phyloP scores from a whole-genome alignment of 176 grass and related monocot species.

The Hordeum marinum region DNA sequence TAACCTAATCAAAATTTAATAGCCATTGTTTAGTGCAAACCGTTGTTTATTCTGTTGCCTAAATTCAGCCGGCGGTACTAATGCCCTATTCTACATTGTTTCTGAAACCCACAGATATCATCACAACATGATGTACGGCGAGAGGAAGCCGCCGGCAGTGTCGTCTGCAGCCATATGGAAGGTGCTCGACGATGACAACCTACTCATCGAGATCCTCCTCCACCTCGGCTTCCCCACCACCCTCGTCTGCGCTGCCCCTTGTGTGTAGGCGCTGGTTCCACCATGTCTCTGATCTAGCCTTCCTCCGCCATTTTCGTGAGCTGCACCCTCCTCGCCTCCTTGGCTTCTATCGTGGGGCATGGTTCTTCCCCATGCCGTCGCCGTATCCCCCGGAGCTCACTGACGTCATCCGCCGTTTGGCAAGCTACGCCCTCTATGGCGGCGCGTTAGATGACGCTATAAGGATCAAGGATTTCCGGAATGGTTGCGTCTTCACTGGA shows the following conservation, averaged over 20 bases:
- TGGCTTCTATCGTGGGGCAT: neutral
- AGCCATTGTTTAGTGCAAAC: neutral
- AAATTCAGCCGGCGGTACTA: neutral
- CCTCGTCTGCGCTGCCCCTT: constrained; percentile 11
- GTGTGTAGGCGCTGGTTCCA: constrained; percentile 8
- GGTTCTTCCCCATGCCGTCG: no score
- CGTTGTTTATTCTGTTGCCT: neutral
- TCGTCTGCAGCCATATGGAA: neutral
- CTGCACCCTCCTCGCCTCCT: constrained; percentile 9
- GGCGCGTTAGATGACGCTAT: no score
- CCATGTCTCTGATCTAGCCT: constrained; percentile 9
- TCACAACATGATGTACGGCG: neutral
- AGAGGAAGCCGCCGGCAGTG: neutral
- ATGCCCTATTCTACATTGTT: neutral
- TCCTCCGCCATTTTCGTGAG: constrained; percentile 2
- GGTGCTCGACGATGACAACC: constrained; percentile 25
- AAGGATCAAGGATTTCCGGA: neutral
- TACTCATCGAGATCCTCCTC: constrained; percentile 40
- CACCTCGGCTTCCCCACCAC: neutral
- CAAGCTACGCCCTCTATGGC: no score
- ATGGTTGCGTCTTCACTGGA: neutral
- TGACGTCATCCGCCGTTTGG: neutral
- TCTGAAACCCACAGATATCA: neutral
- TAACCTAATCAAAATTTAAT: neutral
- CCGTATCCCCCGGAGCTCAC: neutral